Conservation (phyloP, 2,329 filamentous ascomycete genomes). For the Nothophaeocryptopus gaeumannii region DNA sequence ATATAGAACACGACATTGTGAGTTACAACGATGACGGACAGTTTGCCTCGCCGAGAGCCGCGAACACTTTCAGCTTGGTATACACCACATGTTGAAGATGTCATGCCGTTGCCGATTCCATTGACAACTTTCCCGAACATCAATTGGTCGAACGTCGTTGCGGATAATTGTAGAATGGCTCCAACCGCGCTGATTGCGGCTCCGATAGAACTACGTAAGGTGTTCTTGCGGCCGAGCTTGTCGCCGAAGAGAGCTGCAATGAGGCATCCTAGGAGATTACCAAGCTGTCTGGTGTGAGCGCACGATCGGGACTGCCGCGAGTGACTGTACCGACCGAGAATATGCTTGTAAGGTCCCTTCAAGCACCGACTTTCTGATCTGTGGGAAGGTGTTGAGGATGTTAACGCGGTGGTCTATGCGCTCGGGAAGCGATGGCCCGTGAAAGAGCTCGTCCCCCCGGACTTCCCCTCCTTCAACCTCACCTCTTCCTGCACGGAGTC, state of each 20-base stretch:
- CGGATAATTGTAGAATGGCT: conserved; percentile 43
- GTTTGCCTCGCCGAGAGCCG: conserved; percentile 33
- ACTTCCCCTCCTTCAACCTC: too few relatives aligned
- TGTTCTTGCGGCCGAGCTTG: conserved; percentile 43
- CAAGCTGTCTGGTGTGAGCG: not conserved
- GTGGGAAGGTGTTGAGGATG: conserved; percentile 9
- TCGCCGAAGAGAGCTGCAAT: conserved; percentile 39
- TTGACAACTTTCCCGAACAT: conserved; percentile 44
- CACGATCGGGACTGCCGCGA: too few relatives aligned
- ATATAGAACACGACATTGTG: conserved; percentile 46
- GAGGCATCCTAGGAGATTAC: conserved; percentile 14
- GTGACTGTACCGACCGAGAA: conserved; percentile 11
- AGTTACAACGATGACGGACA: conserved; percentile 35
- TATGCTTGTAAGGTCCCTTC: conserved; percentile 15
- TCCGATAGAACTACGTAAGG: conserved; percentile 43
- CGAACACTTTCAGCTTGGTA: conserved; percentile 43
- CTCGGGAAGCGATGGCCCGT: too few relatives aligned
- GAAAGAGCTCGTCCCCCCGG: too few relatives aligned
- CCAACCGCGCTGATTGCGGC: conserved; percentile 41
- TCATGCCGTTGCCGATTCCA: conserved; percentile 42
- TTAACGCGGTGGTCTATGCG: not conserved
- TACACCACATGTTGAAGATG: conserved; percentile 43
- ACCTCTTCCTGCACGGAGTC: too few relatives aligned
- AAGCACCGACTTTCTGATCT: conserved; percentile 8
- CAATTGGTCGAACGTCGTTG: conserved; percentile 44